Percentiles rank a stretch among this genome's conserved stretches.
phyloP scores from a whole-genome alignment of 2,329 filamentous ascomycete species.

The Magnaporthiopsis incrustans region DNA sequence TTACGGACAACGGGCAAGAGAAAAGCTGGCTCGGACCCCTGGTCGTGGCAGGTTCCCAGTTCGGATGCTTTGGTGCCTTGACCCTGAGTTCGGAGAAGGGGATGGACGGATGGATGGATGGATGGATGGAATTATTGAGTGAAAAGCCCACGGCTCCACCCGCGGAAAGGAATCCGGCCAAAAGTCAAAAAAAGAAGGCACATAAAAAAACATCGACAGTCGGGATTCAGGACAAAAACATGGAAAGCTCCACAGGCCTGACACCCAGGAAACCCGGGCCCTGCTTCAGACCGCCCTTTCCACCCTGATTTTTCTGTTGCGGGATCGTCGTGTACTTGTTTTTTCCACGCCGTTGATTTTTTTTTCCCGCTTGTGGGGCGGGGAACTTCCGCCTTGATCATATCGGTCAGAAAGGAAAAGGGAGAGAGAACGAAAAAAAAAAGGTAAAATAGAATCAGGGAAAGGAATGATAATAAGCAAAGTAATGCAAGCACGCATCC shows the following conservation, averaged over 20 bases:
- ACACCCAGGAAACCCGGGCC: background rate
- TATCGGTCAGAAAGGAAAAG: too few relatives aligned
- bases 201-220: too few relatives aligned
- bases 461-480: too few relatives aligned
- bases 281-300: background rate
- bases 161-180: background rate
- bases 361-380: too few relatives aligned
- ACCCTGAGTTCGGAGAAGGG: background rate
- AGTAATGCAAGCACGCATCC: too few relatives aligned
- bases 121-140: too few relatives aligned
- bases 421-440: too few relatives aligned
- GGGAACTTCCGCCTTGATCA: too few relatives aligned
- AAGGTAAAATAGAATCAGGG: too few relatives aligned
- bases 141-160: background rate
- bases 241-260: background rate
- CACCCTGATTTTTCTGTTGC: background rate
- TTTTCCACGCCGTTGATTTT: too few relatives aligned
- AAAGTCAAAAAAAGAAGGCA: background rate
- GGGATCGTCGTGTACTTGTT: too few relatives aligned
- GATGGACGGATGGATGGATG: too few relatives aligned
- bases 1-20: background rate
- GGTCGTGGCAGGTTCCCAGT: background rate
- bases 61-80: background rate
- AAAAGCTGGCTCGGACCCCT: background rate
- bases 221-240: background rate